These are phyloP conservation scores for Saprolegnia parasitica DNA, from an alignment of 352 stramenopile genomes.

Conservation along the genomic window DNA sequence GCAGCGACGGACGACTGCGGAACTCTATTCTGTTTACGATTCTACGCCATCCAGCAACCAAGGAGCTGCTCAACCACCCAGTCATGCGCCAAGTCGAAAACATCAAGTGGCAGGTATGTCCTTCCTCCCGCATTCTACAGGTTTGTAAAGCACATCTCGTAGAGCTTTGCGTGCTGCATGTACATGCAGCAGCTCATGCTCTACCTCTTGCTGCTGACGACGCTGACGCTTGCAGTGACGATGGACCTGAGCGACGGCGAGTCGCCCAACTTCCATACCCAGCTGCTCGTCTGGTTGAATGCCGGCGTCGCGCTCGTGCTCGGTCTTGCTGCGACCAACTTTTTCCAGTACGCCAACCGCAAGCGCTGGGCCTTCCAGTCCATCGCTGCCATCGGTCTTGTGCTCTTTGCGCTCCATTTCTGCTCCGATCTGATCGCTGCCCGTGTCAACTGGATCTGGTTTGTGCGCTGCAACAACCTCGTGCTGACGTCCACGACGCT, in stretches of 20 bases:
- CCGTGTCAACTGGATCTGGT: not conserved
- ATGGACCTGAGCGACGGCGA: not conserved
- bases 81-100: not conserved
- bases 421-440: not conserved
- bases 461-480: conserved; percentile 16
- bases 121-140: not conserved
- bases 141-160: not conserved
- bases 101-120: conserved; percentile 16
- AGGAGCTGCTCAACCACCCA: not conserved
- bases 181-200: conserved; percentile 19
- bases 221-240: conserved; percentile 14
- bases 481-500: not conserved
- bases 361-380: not conserved
- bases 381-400: not conserved
- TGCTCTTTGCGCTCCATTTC: not conserved
- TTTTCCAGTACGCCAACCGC: not conserved
- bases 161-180: conserved; percentile 13
- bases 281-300: not conserved
- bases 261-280: not conserved
- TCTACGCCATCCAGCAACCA: not conserved
- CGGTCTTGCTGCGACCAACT: not conserved
- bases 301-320: not conserved
- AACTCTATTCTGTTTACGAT: not conserved
- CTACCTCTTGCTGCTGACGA: conserved; percentile 9
- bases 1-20: no score